Evolutionary conservation across 495 filamentous ascomycete genomes (phyloP), one percentile per base, ranked within the genome.

Genomic region (Xylaria nigripes): DNA sequence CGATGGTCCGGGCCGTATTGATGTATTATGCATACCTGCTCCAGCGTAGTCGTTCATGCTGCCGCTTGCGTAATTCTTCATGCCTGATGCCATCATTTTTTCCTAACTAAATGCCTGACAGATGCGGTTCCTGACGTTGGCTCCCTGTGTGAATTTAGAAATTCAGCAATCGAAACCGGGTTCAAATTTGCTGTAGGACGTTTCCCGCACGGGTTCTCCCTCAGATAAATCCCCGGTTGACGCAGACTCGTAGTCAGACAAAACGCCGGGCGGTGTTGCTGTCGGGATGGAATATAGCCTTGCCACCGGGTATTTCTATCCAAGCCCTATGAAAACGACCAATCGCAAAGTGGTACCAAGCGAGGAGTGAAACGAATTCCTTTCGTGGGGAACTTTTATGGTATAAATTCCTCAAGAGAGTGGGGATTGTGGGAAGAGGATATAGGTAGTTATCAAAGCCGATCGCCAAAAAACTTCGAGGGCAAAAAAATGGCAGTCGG

Each of bases 21-120:
- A 63, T 18, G 58, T 24, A 29, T 45, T 46, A 54, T 66, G 56
- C 50, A 58, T 54, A 3, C 50, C 45, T 22, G 50, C 24, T 6
- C 55, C 56, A 6, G 45, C 50, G 34, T 54, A 66, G 2, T 66
- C 63, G 51, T 66, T 66, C 58, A 66, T 64, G 18, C 50, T 56
- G 30, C 29, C 62, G 41, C 58, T 57, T 2, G 63, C 63, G 51
- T 61, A 66, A 52, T 61, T 66, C 54, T 66, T 66, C 58, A 66
- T 63, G 50, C 56, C 50, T 6, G 48, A 51, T 34, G 48, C 23
- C 55, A 52, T 57, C 48, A 52, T 51, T 10, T 29, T 47, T 4
- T 12, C 10, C 15, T 9, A 6, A 15, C 34, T 16, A 25, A 15
- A 48, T 45, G 47, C 43, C 36, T 30, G 51, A 54, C 55, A 56